Evolutionary conservation across 2,329 filamentous ascomycete species (phyloP).

Genomic region (Ceratocystis variospora): DNA sequence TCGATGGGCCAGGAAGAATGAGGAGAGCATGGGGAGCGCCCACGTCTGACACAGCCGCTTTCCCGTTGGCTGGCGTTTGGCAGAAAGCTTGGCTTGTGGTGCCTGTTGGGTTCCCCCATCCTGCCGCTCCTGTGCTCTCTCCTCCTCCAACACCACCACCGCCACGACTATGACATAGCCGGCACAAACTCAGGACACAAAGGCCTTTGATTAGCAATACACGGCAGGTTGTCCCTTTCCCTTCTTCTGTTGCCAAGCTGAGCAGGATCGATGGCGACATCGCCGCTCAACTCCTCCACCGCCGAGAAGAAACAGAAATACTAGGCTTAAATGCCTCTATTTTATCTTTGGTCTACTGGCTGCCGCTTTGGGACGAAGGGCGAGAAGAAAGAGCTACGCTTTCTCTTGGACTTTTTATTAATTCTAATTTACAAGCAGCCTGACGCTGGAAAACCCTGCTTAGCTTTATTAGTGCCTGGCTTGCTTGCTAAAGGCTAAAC

Average conservation of each 20-base stretch:
- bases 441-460: not conserved
- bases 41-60: too few relatives aligned
- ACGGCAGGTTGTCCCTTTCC: not conserved
- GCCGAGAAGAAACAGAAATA: not conserved
- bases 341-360: not conserved
- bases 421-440: not conserved
- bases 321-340: not conserved
- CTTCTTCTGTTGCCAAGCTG: not conserved
- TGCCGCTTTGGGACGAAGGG: not conserved
- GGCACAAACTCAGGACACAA: too few relatives aligned
- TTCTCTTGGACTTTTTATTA: not conserved
- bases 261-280: slow-evolving; percentile 24
- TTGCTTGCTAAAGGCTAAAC: not conserved
- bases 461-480: not conserved
- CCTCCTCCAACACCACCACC: too few relatives aligned
- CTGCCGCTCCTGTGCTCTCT: not conserved
- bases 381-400: too few relatives aligned
- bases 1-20: not conserved
- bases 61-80: not conserved
- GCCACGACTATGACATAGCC: too few relatives aligned
- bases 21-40: not conserved
- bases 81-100: not conserved
- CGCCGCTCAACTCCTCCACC: slow-evolving; percentile 20
- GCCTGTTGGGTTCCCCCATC: not conserved
- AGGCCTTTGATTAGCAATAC: too few relatives aligned